Conservation (phyloP, 345 rosid species). For the Sonneratia alba region DNA sequence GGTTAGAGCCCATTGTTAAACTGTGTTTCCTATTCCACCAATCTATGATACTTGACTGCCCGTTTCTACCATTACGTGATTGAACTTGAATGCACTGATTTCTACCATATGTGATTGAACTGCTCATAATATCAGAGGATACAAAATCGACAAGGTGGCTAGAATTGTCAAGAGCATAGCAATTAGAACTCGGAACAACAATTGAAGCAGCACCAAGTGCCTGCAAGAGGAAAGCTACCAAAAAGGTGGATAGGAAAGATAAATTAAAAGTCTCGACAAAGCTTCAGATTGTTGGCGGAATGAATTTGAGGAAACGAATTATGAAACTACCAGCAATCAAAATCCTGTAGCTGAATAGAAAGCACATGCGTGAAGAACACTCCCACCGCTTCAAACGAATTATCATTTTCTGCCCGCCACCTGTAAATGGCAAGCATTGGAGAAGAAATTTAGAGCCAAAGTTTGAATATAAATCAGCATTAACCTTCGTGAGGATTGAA, state of each 20-base stretch:
- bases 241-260: neutral
- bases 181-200: constrained; percentile 52
- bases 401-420: neutral
- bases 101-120: neutral
- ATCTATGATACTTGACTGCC: neutral
- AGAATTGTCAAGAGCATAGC: constrained; percentile 81
- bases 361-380: neutral
- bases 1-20: neutral
- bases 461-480: neutral
- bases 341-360: neutral
- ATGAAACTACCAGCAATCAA: constrained; percentile 2
- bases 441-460: neutral
- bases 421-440: neutral
- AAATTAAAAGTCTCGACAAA: neutral
- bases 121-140: constrained; percentile 34
- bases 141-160: constrained; percentile 90
- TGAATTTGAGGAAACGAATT: neutral
- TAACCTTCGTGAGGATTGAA: neutral
- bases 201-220: constrained; percentile 32
- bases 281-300: neutral
- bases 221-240: constrained; percentile 28
- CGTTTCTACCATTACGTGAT: too few species aligned
- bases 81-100: neutral
- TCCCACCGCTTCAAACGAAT: neutral
- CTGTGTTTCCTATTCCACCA: neutral